phyloP scores from a whole-genome alignment of 2,329 filamentous ascomycete species.

The Calonectria honghensis region DNA sequence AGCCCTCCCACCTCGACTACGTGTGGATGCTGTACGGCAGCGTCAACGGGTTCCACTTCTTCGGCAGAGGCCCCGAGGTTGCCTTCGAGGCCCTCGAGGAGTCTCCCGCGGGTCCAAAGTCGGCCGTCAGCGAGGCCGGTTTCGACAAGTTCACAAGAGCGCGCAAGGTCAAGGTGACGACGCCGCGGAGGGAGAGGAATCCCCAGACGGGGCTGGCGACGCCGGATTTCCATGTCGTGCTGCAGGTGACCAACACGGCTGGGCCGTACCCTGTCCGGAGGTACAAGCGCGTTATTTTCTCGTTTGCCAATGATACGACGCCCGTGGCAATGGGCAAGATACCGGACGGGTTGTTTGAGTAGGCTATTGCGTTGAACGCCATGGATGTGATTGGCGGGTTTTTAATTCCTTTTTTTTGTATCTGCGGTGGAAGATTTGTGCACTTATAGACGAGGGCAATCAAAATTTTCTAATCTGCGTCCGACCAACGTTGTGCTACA shows the following conservation, averaged over 20 bases:
- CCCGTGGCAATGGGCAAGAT: conserved; percentile 27
- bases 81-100: not conserved
- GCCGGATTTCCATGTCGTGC: conserved; percentile 27
- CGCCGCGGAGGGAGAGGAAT: conserved; percentile 11
- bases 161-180: conserved; percentile 24
- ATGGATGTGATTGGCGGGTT: not conserved
- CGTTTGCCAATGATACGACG: conserved; percentile 12
- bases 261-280: conserved; percentile 24
- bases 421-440: not conserved
- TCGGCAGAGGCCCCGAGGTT: conserved; percentile 20
- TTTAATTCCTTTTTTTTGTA: not conserved
- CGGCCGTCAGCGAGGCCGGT: not conserved
- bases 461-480: too few relatives aligned
- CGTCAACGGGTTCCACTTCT: conserved; percentile 17
- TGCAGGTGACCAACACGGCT: conserved; percentile 27
- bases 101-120: not conserved
- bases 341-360: not conserved
- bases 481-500: too few relatives aligned
- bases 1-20: not conserved
- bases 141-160: conserved; percentile 5
- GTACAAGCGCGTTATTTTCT: conserved; percentile 28
- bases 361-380: not conserved
- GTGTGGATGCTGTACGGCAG: conserved; percentile 24
- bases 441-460: too few relatives aligned
- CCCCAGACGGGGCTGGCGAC: conserved; percentile 14